Conservation (phyloP, 192 early-diverging fungal genomes). For the Backusella liffmaniae region DNA sequence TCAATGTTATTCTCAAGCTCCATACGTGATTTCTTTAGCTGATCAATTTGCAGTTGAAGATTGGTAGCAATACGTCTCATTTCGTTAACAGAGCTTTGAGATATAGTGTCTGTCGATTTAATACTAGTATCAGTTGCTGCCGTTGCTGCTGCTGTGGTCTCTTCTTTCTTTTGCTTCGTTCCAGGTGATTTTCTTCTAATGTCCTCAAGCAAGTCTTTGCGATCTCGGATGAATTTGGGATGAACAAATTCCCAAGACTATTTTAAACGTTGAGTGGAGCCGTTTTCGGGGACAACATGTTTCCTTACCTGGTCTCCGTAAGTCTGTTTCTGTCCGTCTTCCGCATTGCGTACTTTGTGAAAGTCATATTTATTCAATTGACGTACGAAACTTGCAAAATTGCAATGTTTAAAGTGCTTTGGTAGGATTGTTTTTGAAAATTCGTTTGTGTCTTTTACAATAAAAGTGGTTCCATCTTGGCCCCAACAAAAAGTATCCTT, state of each 20-base stretch:
- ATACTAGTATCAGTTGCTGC: not conserved
- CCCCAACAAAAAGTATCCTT: constrained; percentile 63
- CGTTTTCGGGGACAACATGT: not conserved
- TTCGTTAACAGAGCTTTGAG: not conserved
- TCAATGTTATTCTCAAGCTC: constrained; percentile 1
- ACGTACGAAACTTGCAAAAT: constrained; percentile 67
- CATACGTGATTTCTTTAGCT: not conserved
- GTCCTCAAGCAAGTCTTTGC: constrained; percentile 51
- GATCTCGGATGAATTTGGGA: constrained; percentile 61
- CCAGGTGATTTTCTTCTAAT: constrained; percentile 45
- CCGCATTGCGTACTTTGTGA: constrained; percentile 65
- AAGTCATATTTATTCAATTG: constrained; percentile 84
- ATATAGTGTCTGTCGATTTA: not conserved
- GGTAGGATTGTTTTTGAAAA: constrained; percentile 67
- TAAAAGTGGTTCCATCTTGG: constrained; percentile 60
- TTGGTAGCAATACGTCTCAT: not conserved
- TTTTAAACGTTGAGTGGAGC: not conserved
- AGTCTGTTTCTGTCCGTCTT: constrained; percentile 37
- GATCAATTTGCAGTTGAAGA: constrained; percentile 19
- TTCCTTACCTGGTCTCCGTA: constrained; percentile 57
- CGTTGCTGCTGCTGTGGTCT: not conserved
- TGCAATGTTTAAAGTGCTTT: constrained; percentile 71
- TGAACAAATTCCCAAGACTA: constrained; percentile 71
- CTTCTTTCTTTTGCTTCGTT: constrained; percentile 15
- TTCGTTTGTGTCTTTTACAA: constrained; percentile 69